Conservation (phyloP, 2,329 filamentous ascomycete genomes). For the Setomelanomma holmii region DNA sequence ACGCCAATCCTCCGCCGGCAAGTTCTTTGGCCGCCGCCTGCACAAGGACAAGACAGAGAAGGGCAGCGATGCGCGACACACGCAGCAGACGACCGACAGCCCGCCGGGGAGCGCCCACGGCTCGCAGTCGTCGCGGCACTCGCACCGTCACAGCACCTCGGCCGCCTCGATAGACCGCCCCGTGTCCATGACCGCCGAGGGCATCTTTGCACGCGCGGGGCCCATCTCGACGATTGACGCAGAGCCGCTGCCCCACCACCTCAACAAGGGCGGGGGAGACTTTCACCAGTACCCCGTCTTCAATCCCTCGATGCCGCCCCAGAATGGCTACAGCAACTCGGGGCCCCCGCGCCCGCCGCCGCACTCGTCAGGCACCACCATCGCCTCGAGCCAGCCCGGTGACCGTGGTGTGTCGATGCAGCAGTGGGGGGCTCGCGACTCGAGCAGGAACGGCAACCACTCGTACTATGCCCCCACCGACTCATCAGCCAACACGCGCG, state of each 20-base stretch:
- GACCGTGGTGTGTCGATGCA: slow-evolving; percentile 75
- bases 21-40: slow-evolving; percentile 82
- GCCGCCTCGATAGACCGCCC: slow-evolving; percentile 72
- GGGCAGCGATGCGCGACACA: slow-evolving; percentile 34
- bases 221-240: slow-evolving; percentile 90
- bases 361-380: slow-evolving; percentile 62
- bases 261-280: slow-evolving; percentile 78
- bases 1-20: slow-evolving; percentile 80
- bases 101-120: slow-evolving; percentile 67
- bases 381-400: slow-evolving; percentile 73
- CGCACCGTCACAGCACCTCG: slow-evolving; percentile 52
- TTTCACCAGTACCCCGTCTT: slow-evolving; percentile 89
- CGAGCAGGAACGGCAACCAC: slow-evolving; percentile 35
- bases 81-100: slow-evolving; percentile 67
- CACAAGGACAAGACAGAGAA: slow-evolving; percentile 71
- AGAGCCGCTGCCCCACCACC: slow-evolving; percentile 81
- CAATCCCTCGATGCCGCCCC: slow-evolving; percentile 61
- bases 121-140: slow-evolving; percentile 76
- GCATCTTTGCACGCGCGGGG: slow-evolving; percentile 76
- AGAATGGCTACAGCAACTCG: slow-evolving; percentile 57
- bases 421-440: slow-evolving; percentile 68
- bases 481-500: slow-evolving; percentile 60
- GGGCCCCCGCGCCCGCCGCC: slow-evolving; percentile 68
- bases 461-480: slow-evolving; percentile 35
- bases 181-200: slow-evolving; percentile 67